These are phyloP conservation scores for Aspergillus sp. DNA, from an alignment of 2,329 filamentous ascomycete species.

Conservation along the genomic window DNA sequence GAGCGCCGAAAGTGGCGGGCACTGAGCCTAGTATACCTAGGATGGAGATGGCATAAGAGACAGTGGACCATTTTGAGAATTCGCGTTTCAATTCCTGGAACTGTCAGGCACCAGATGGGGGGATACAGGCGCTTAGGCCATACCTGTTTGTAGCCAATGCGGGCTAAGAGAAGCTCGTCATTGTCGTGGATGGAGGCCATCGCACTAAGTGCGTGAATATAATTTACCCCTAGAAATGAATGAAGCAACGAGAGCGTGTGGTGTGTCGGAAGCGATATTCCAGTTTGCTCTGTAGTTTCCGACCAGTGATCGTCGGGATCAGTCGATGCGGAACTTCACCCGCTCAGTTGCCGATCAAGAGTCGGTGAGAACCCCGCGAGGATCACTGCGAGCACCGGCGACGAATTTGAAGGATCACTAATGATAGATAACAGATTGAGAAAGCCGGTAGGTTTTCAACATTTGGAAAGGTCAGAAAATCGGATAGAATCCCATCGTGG, in stretches of 20 bases:
- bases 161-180: constrained; percentile 61
- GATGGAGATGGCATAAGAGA: constrained; percentile 68
- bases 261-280: neutral
- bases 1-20: constrained; percentile 63
- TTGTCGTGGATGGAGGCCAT: constrained; percentile 55
- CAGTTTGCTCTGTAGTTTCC: neutral
- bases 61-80: constrained; percentile 67
- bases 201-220: neutral
- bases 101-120: neutral
- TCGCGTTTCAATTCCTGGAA: constrained; percentile 61
- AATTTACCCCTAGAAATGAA: neutral
- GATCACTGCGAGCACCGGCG: neutral
- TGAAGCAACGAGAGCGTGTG: neutral
- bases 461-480: too few species aligned
- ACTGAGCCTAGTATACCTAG: constrained; percentile 66
- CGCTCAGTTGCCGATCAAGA: constrained; percentile 12
- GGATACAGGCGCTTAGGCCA: constrained; percentile 10
- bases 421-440: too few species aligned
- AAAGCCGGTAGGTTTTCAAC: too few species aligned
- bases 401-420: neutral
- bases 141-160: constrained; percentile 66
- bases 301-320: neutral
- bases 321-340: neutral
- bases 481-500: too few species aligned
- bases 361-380: constrained; percentile 16